Evolutionary conservation across 2,329 filamentous ascomycete genomes (phyloP).

Genomic region (Fusarium citri): DNA sequence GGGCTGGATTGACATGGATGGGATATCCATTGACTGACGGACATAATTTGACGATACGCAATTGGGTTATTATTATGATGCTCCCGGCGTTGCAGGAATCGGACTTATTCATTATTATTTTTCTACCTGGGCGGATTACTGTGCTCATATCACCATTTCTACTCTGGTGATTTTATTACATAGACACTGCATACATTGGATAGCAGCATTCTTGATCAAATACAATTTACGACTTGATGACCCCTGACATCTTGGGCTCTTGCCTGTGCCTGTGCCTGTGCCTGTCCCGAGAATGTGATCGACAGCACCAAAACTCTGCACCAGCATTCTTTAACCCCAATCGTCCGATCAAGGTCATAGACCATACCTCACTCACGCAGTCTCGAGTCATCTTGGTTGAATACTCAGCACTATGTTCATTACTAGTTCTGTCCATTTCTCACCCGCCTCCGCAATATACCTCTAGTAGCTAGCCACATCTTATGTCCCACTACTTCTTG

Average conservation of each 20-base stretch:
- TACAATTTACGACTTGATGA: constrained; percentile 39
- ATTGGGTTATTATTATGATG: constrained; percentile 15
- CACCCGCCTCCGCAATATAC: constrained; percentile 39
- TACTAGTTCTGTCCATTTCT: constrained; percentile 47
- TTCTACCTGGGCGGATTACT: constrained; percentile 12
- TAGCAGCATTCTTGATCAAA: constrained; percentile 25
- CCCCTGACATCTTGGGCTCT: not conserved
- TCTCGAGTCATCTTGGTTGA: not conserved
- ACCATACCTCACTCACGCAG: constrained; percentile 3
- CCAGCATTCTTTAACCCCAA: not conserved
- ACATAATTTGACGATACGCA: constrained; percentile 18
- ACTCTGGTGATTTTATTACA: constrained; percentile 14
- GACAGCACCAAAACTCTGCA: not conserved
- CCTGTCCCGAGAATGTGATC: constrained; percentile 24
- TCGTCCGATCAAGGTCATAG: not conserved
- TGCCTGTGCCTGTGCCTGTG: not conserved
- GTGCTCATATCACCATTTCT: constrained; percentile 5
- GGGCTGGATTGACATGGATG: not conserved
- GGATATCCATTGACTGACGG: not conserved
- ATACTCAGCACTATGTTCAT: constrained; percentile 47
- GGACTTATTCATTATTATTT: constrained; percentile 2
- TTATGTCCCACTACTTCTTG: constrained; percentile 20
- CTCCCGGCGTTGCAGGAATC: constrained; percentile 39
- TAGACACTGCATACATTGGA: constrained; percentile 13
- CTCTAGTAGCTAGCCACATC: constrained; percentile 31